A percentile compares a stretch with the other conserved stretches of the same genome.
Conservation (phyloP, 2,329 filamentous ascomycete species). For the Colletotrichum lupini region DNA sequence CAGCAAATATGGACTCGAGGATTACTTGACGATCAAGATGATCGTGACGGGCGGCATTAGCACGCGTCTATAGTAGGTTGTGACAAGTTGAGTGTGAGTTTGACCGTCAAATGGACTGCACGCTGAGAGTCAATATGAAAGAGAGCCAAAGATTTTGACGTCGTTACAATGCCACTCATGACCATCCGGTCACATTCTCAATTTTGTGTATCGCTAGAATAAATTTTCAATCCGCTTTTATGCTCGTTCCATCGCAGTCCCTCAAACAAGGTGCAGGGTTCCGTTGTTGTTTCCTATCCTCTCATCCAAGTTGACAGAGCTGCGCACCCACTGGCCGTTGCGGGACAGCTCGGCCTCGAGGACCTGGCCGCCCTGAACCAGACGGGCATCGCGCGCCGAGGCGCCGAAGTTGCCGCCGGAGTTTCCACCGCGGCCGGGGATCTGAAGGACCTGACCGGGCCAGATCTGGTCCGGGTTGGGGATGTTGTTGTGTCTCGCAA, state of each 20-base stretch:
- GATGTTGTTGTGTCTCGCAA: slow-evolving; percentile 52
- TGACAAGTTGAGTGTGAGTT: too few relatives aligned
- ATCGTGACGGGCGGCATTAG: slow-evolving; percentile 54
- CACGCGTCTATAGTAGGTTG: neutral
- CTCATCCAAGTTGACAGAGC: slow-evolving; percentile 48
- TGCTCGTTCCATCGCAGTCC: neutral
- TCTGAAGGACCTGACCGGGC: slow-evolving; percentile 51
- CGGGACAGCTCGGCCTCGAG: slow-evolving; percentile 47
- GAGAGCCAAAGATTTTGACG: neutral
- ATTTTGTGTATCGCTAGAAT: neutral
- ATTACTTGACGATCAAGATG: slow-evolving; percentile 67
- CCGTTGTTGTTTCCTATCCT: slow-evolving; percentile 48
- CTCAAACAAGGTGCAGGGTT: slow-evolving; percentile 17
- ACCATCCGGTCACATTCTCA: neutral
- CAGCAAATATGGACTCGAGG: slow-evolving; percentile 49
- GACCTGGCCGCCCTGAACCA: slow-evolving; percentile 48
- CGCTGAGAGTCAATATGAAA: too few relatives aligned
- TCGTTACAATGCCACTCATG: neutral
- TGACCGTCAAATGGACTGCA: too few relatives aligned
- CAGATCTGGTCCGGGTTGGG: slow-evolving; percentile 55
- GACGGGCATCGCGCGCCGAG: slow-evolving; percentile 48
- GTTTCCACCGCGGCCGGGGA: slow-evolving; percentile 43
- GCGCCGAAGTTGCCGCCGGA: slow-evolving; percentile 45
- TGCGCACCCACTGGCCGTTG: slow-evolving; percentile 44
- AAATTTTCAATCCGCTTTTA: slow-evolving; percentile 16